Base-by-base conservation (phyloP, 805 yeast species). In the Yamadazyma akitaensis region DNA sequence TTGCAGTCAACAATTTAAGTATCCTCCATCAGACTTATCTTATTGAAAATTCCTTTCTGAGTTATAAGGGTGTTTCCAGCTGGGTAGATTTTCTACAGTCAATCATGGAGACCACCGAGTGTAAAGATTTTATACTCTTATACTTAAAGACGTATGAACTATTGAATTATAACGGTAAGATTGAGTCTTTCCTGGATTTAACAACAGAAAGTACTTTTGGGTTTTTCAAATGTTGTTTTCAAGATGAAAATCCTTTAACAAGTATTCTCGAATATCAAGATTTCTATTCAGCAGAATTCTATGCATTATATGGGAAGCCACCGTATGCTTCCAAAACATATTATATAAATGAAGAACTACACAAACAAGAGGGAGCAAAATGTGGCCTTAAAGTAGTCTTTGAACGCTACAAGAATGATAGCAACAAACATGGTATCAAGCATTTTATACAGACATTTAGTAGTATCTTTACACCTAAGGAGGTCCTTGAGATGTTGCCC, bases 61-160 rank as follows among this genome's bases (percentile, higher is more conserved):
- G 40, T 12, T 49, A 46, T 21, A 64, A 62, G 18, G 53, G 61
- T 0, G 46, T 47, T 13, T 51, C 64, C 8, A 54, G 67, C 24
- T 72, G 75, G 76, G 49, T 63, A 9, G 73, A 68, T 33, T 72
- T 60, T 46, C 44, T 72, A 14, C 59, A 54, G 16, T 42, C 61
- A 5, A 56, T 63, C 26, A 49, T 57, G 41, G 54, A 53, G 19
- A 50, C 58, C 35, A 57, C 65, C 25, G 72, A 65, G 19, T 61
- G 67, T 37, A 53, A 50, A 24, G 59, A 56, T 2, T 60, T 69
- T 25, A 49, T 64, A 10, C 55, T 49, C 10, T 40, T 60, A 7
- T 71, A 70, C 42, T 47, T 68, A 24, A 70, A 72, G 44, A 49
- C 65, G 1, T 66, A 50, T 44, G 76, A 72, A 51, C 51, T 71